phyloP scores from a whole-genome alignment of 768 basidiomycete species.

The Tricholoma matsutake region DNA sequence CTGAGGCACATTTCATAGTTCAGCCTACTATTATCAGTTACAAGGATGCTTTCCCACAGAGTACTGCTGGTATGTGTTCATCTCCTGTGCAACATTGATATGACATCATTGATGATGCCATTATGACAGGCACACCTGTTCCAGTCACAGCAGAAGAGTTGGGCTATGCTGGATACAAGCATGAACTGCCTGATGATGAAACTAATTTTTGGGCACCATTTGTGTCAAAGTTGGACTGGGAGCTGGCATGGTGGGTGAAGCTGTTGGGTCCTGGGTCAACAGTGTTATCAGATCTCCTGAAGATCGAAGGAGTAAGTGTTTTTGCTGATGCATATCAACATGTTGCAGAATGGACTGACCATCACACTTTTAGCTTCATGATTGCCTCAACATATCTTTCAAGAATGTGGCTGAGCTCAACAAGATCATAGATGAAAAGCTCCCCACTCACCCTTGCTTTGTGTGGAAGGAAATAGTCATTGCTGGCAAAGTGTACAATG shows the following conservation, averaged over 20 bases:
- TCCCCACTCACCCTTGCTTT: too few relatives aligned
- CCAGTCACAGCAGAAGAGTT: not conserved
- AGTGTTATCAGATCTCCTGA: conserved; percentile 10
- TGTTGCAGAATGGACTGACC: not conserved
- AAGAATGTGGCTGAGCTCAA: conserved; percentile 21
- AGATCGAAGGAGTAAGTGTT: conserved; percentile 33
- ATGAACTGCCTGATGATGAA: not conserved
- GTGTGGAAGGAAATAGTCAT: too few relatives aligned
- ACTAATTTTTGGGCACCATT: conserved; percentile 30
- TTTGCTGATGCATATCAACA: not conserved
- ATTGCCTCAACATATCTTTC: conserved; percentile 22
- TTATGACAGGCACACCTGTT: too few relatives aligned
- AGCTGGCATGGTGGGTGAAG: conserved; percentile 37
- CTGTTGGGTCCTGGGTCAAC: conserved; percentile 29
- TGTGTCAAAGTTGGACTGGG: conserved; percentile 33
- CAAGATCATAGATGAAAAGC: conserved; percentile 21
- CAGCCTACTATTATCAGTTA: not conserved
- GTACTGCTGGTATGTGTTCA: not conserved
- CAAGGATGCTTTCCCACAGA: not conserved
- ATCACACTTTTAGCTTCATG: conserved; percentile 19
- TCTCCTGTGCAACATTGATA: not conserved
- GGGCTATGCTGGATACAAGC: not conserved
- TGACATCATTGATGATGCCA: not conserved
- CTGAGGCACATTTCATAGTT: not conserved
- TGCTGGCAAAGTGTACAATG: too few relatives aligned